phyloP scores from a whole-genome alignment of 2,329 filamentous ascomycete genomes.

The Trichoderma sp. region DNA sequence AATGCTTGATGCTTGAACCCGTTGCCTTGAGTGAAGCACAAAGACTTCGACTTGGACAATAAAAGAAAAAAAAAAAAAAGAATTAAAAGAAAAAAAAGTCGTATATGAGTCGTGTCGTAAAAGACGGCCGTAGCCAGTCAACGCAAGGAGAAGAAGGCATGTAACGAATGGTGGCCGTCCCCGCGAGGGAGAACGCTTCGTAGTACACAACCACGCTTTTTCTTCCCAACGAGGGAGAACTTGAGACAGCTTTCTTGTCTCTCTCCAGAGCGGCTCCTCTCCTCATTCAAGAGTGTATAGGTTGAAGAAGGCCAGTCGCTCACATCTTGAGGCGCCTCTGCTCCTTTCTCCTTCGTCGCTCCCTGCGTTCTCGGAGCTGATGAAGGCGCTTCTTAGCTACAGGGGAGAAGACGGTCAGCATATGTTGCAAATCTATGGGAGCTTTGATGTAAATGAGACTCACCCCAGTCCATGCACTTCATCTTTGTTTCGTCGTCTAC shows the following conservation, averaged over 20 bases:
- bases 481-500: slow-evolving; percentile 45
- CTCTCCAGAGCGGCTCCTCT: not conserved
- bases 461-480: slow-evolving; percentile 46
- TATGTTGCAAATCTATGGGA: not conserved
- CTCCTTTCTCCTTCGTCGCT: slow-evolving; percentile 45
- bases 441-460: slow-evolving; percentile 33
- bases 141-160: not conserved
- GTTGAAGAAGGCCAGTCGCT: slow-evolving; percentile 6
- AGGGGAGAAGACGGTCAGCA: not conserved
- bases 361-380: slow-evolving; percentile 44
- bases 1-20: slow-evolving; percentile 9
- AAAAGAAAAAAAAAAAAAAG: not conserved
- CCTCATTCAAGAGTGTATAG: not conserved
- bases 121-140: not conserved
- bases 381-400: slow-evolving; percentile 42
- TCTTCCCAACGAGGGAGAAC: not conserved
- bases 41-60: not conserved
- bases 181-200: slow-evolving; percentile 1
- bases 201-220: slow-evolving; percentile 13
- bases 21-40: not conserved
- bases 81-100: not conserved
- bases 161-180: slow-evolving; percentile 1
- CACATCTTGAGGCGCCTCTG: slow-evolving; percentile 43
- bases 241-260: not conserved
- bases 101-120: slow-evolving; percentile 11